Evolutionary conservation across 2,329 filamentous ascomycete genomes (phyloP).

Genomic region (Talaromyces islandicus): DNA sequence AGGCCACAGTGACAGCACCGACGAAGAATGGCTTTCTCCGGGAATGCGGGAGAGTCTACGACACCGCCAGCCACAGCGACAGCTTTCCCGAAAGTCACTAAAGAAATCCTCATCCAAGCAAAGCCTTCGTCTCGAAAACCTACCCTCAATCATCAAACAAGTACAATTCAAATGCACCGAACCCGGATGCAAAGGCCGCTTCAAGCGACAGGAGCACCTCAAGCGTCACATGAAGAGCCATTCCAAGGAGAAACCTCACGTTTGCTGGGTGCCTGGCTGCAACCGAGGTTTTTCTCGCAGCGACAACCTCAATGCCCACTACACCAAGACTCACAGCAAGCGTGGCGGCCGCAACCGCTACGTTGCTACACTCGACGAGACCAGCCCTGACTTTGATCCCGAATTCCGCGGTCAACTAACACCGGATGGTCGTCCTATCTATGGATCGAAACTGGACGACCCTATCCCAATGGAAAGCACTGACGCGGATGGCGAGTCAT

Average conservation of each 20-base stretch:
- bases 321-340: conserved; percentile 43
- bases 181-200: conserved; percentile 39
- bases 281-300: conserved; percentile 37
- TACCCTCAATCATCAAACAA: conserved; percentile 34
- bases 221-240: conserved; percentile 46
- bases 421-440: conserved; percentile 36
- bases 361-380: conserved; percentile 40
- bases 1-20: conserved; percentile 25
- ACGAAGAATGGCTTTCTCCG: conserved; percentile 30
- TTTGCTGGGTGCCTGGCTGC: conserved; percentile 40
- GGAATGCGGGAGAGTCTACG: conserved; percentile 24
- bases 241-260: conserved; percentile 38
- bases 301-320: conserved; percentile 42
- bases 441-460: conserved; percentile 30
- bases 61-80: conserved; percentile 23
- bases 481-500: conserved; percentile 27
- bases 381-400: conserved; percentile 37
- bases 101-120: conserved; percentile 28
- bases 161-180: conserved; percentile 38
- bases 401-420: conserved; percentile 40
- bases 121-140: conserved; percentile 29
- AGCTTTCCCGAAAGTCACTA: conserved; percentile 25
- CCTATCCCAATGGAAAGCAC: conserved; percentile 20
- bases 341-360: conserved; percentile 41
- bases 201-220: conserved; percentile 45